These are phyloP conservation scores for Pelargonium citronellum DNA, from an alignment of 441 rosid genomes.

Conservation along the genomic window DNA sequence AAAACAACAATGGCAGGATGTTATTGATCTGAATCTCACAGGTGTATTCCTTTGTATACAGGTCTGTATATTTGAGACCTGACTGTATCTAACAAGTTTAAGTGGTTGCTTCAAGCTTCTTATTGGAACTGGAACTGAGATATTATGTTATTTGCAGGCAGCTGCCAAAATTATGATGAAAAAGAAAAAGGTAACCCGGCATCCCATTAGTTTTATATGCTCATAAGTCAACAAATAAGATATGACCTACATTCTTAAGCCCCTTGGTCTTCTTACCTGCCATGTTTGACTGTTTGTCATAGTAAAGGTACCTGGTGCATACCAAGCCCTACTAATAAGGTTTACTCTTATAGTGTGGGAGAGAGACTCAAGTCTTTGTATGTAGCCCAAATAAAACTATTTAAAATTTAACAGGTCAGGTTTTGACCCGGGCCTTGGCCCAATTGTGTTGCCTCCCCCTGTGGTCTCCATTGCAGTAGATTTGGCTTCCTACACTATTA, in stretches of 20 bases:
- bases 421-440: no score
- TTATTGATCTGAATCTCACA: constrained; percentile 85
- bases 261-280: not conserved
- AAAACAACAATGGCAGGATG: constrained; percentile 87
- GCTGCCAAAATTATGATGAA: constrained; percentile 93
- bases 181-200: constrained; percentile 62
- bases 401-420: no score
- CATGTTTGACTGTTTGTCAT: not conserved
- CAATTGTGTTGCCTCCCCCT: no score
- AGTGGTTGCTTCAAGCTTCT: constrained; percentile 5
- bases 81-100: not conserved
- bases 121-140: constrained; percentile 22
- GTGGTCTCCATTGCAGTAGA: no score
- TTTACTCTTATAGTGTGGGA: no score
- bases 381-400: no score
- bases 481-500: no score
- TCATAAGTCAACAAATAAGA: constrained; percentile 4
- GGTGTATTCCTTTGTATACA: constrained; percentile 92
- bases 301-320: no score
- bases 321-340: no score
- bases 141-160: constrained; percentile 51
- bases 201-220: not conserved
- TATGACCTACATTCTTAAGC: not conserved
- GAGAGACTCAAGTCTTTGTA: no score
- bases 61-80: constrained; percentile 37